Evolutionary conservation across 192 early-diverging fungal species (phyloP).

Genomic region (Coemansia sp.): DNA sequence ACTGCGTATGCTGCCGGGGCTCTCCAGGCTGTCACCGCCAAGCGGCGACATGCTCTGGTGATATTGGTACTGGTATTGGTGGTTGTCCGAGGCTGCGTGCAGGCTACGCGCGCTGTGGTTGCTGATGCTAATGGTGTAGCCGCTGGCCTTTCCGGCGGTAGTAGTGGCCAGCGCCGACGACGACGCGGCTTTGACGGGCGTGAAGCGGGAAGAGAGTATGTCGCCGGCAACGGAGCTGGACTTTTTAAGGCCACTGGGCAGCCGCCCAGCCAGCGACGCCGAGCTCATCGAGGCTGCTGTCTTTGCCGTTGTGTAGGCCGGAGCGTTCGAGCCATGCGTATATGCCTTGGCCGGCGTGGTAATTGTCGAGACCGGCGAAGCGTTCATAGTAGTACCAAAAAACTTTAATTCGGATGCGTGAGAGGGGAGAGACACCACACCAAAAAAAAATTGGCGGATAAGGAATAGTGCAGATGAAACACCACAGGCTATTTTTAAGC

Average conservation of each 20-base stretch:
- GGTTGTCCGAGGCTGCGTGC: slow-evolving; percentile 12
- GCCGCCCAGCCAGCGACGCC: slow-evolving; percentile 21
- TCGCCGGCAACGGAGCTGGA: slow-evolving; percentile 41
- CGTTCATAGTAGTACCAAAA: not conserved
- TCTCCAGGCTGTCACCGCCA: slow-evolving; percentile 40
- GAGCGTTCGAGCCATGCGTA: slow-evolving; percentile 32
- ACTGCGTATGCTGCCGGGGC: slow-evolving; percentile 48
- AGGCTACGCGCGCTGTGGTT: slow-evolving; percentile 46
- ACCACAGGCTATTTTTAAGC: not conserved
- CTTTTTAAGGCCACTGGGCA: slow-evolving; percentile 42
- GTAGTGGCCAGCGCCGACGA: slow-evolving; percentile 6
- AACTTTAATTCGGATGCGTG: not conserved
- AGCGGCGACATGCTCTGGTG: slow-evolving; percentile 14
- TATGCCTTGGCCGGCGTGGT: slow-evolving; percentile 43
- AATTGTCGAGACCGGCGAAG: slow-evolving; percentile 16
- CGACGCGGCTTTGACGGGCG: slow-evolving; percentile 16
- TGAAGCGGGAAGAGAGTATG: slow-evolving; percentile 30
- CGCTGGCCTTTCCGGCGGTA: slow-evolving; percentile 5
- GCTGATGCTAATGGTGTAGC: slow-evolving; percentile 53
- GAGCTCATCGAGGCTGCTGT: slow-evolving; percentile 9
- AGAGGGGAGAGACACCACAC: not conserved
- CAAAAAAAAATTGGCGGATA: not conserved
- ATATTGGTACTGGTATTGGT: not conserved
- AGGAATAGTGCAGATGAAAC: not conserved
- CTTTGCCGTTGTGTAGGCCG: slow-evolving; percentile 25